Percentiles rank a stretch among this genome's conserved stretches.
Evolutionary conservation across 2,329 filamentous ascomycete species (phyloP).

Genomic region (Gliomastix tumulicola): DNA sequence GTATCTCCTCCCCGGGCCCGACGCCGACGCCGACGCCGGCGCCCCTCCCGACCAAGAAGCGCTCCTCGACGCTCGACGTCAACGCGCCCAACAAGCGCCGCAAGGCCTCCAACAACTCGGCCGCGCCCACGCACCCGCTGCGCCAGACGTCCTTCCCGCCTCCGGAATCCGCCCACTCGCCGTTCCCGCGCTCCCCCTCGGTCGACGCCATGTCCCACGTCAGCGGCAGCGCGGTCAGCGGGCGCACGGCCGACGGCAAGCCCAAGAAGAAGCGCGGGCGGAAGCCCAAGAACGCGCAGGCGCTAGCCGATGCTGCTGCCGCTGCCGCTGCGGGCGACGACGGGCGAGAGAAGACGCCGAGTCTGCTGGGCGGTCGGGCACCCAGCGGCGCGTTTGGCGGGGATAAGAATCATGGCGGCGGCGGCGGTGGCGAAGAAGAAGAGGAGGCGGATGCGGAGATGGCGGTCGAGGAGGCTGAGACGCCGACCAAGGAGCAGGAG

Average conservation of each 20-base stretch:
- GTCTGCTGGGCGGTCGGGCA: conserved; percentile 31
- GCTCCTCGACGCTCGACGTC: conserved; percentile 45
- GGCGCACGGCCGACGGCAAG: conserved; percentile 24
- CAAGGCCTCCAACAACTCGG: conserved; percentile 58
- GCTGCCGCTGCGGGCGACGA: conserved; percentile 21
- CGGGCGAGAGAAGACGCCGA: conserved; percentile 32
- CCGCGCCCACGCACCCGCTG: conserved; percentile 59
- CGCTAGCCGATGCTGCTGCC: neutral
- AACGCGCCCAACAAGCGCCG: conserved; percentile 55
- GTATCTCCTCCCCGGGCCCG: conserved; percentile 48
- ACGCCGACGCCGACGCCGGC: conserved; percentile 43
- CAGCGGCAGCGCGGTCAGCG: conserved; percentile 53
- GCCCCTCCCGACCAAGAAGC: conserved; percentile 50
- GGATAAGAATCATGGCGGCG: conserved; percentile 48
- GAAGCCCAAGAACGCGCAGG: conserved; percentile 50
- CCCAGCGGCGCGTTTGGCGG: conserved; percentile 37
- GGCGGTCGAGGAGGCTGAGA: conserved; percentile 50
- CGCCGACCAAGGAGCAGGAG: conserved; percentile 60
- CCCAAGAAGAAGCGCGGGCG: conserved; percentile 55
- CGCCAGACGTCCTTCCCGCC: conserved; percentile 78
- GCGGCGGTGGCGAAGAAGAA: conserved; percentile 43
- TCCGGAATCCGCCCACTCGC: conserved; percentile 51
- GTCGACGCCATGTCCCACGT: conserved; percentile 54
- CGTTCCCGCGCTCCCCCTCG: conserved; percentile 57
- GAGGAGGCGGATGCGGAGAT: conserved; percentile 53